Conservation (phyloP, 164 flowering plant species). For the Chimonanthus salicifolius region DNA sequence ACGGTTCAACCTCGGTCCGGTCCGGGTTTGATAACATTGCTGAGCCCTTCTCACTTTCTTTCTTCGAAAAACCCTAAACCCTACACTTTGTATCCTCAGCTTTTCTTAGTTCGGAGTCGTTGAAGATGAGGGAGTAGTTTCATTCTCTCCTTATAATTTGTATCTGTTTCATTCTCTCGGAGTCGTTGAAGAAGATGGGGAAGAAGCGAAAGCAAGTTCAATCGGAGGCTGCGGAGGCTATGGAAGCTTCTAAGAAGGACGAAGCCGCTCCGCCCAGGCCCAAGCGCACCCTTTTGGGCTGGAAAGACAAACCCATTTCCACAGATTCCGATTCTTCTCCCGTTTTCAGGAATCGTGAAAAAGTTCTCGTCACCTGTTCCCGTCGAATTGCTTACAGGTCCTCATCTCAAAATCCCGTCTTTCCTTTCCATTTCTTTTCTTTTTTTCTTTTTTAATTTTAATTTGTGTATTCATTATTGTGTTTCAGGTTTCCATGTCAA, state of each 20-base stretch:
- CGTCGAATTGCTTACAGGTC: slow-evolving; percentile 86
- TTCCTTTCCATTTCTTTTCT: background rate
- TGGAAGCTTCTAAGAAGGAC: slow-evolving; percentile 28
- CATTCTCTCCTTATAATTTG: too few relatives aligned
- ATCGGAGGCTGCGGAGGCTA: slow-evolving; percentile 14
- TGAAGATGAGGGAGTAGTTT: too few relatives aligned
- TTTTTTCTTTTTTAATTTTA: too few relatives aligned
- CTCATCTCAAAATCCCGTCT: background rate
- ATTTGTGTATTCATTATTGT: background rate
- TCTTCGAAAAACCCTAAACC: too few relatives aligned
- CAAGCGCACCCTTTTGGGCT: slow-evolving; percentile 72
- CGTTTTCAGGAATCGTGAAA: slow-evolving; percentile 76
- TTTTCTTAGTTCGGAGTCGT: too few relatives aligned
- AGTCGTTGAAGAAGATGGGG: slow-evolving; percentile 33
- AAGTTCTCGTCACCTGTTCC: slow-evolving; percentile 86
- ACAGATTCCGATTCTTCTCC: slow-evolving; percentile 15
- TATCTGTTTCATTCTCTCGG: too few relatives aligned
- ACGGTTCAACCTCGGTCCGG: too few relatives aligned
- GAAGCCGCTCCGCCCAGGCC: slow-evolving; percentile 57
- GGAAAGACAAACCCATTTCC: slow-evolving; percentile 53
- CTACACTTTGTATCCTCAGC: too few relatives aligned
- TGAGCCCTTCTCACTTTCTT: too few relatives aligned
- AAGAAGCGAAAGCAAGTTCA: slow-evolving; percentile 77
- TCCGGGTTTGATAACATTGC: too few relatives aligned
- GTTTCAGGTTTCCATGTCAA: slow-evolving; percentile 35